Base-by-base conservation (phyloP, 805 yeast species). In the Suhomyces emberorum region DNA sequence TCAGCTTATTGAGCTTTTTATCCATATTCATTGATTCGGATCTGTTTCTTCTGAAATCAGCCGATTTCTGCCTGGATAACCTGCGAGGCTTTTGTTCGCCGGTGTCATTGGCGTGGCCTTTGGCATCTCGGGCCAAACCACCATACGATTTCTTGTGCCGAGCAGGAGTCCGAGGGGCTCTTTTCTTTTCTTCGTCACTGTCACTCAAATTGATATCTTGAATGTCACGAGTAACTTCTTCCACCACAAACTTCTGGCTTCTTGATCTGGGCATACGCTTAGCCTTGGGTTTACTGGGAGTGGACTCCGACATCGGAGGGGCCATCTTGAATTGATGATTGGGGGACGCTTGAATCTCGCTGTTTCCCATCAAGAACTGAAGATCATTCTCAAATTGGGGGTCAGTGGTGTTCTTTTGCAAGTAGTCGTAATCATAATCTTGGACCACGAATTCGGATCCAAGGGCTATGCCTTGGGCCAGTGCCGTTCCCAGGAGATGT, bases 381-480 rank as follows among this genome's bases (percentile, higher is more conserved):
- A 63, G 49, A 42, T 62, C 66, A 14, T 46, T 41, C 33, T 62
- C 66, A 38, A 62, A 61, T 15, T 44, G 41, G 7, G 42, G 38
- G 28, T 46, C 51, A 9, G 35, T 30, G 4, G 18, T 28, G 5
- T 26, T 22, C 12, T 38, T 36, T 21, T 50, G 53, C 10, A 43
- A 28, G 11, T 25, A 43, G 25, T 26, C 40, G 24, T 47, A 47
- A 25, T 52, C 54, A 35, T 50, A 50, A 7, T 9, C 29, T 7
- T 32, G 15, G 9, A 32, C 34, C 7, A 24, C 15, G 12, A 23
- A 32, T 9, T 23, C 26, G n/a, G 14, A 6, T 5, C 12, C 12
- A 4, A 20, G 9, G 9, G 7, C 22, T 7, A 20, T 7, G 9
- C 7, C 22, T 7, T 7, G 22, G 22, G 22, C 34, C 15, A 15